Evolutionary conservation across 768 basidiomycete species (phyloP), one percentile per base, ranked within the genome.

Genomic region (Tulasnella sp.): DNA sequence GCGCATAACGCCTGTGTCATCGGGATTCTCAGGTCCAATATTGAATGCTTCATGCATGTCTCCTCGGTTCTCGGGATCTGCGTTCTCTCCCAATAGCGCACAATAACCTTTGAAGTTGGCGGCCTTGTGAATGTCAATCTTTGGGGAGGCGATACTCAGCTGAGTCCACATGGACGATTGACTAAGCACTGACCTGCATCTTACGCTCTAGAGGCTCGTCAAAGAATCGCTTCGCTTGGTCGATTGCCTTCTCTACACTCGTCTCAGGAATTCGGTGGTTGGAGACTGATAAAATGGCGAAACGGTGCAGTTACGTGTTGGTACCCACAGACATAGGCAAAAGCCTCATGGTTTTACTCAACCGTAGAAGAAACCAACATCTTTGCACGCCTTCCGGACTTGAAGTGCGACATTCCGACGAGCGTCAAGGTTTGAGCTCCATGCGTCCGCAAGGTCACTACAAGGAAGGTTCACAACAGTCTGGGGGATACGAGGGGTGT

Each of bases 21-120:
- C 65, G 0, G 78, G 67, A 24, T 74, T 70, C 67, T 88, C 86
- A 76, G 79, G 85, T 2, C 89, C 90, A 24, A 94, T 69, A 65
- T 93, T 88, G 70, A 91, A 93, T 0, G 83, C 88, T 70, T 95
- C 91, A 64, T 96, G 91, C 13, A 95, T 68, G 70, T 96, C 93
- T 0, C 92, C 90, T 15, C 77, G 71, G 45, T 77, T 75, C 15
- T 80, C 77, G 0, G 87, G 82, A 66, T 90, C 78, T 10, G 78
- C 82, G 64, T 92, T 91, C 71, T 84, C 84, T 21, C 82, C 80
- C 13, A 86, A 75, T 21, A 88, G 74, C 7, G 81, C 77, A 32
- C 84, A 86, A 67, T 92, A 94, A 1, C 92, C 92, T 72, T 88
- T 88, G 76, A 86, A 95, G 64, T 85, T 85, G 11, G 76, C 62